phyloP scores from a whole-genome alignment of 768 basidiomycete species.

The Leccinum rimulosum region DNA sequence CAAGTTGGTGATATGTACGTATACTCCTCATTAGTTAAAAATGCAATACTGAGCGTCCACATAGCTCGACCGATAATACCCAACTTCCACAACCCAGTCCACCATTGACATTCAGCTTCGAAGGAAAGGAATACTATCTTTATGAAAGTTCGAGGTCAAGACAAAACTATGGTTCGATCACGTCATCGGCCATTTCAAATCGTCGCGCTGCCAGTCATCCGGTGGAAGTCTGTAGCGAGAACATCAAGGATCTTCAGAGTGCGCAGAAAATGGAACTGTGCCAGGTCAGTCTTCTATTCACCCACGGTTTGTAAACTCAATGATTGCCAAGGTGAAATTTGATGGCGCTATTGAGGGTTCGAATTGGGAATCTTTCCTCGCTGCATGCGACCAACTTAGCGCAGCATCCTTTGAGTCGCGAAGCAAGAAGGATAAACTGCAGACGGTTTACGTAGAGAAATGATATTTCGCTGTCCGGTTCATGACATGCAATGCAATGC shows the following conservation, averaged over 20 bases:
- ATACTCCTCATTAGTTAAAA: background rate
- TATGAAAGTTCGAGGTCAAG: slow-evolving; percentile 47
- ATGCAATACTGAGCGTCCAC: slow-evolving; percentile 5
- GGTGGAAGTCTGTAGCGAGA: slow-evolving; percentile 41
- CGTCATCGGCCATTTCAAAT: slow-evolving; percentile 2
- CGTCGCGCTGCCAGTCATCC: background rate
- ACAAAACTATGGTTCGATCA: slow-evolving; percentile 36
- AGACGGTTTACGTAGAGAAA: slow-evolving; percentile 5
- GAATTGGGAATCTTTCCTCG: slow-evolving; percentile 47
- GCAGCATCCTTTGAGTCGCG: slow-evolving; percentile 29
- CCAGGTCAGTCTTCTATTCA: slow-evolving; percentile 41
- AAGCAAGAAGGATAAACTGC: slow-evolving; percentile 12
- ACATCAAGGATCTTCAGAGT: slow-evolving; percentile 51
- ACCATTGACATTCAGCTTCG: slow-evolving; percentile 41
- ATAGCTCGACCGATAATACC: slow-evolving; percentile 34
- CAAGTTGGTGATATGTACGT: slow-evolving; percentile 40
- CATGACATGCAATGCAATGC: slow-evolving; percentile 1
- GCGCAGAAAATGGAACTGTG: slow-evolving; percentile 49
- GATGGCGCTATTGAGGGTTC: slow-evolving; percentile 35
- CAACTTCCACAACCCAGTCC: slow-evolving; percentile 42
- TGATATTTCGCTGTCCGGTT: slow-evolving; percentile 1
- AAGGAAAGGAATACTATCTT: slow-evolving; percentile 44
- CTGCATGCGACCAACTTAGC: slow-evolving; percentile 44
- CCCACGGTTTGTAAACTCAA: slow-evolving; percentile 2
- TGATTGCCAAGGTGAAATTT: slow-evolving; percentile 42